Percentiles rank a stretch among this genome's conserved stretches.
These are phyloP conservation scores for Tylopilus sp. DNA, from an alignment of 768 basidiomycete genomes.

Conservation along the genomic window DNA sequence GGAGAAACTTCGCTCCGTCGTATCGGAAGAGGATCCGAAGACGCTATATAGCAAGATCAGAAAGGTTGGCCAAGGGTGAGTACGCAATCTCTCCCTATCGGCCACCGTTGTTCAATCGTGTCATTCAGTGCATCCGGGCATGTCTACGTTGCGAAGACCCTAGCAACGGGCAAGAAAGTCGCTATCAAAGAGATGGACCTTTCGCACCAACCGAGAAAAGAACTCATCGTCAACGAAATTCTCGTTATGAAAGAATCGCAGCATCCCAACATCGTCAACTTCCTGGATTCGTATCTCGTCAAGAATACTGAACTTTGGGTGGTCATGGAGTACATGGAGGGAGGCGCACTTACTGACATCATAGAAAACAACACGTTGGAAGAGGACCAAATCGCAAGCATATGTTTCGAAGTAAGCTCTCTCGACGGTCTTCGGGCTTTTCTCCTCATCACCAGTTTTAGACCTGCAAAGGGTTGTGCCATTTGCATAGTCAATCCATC, in stretches of 20 bases:
- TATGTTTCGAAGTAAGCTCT: slow-evolving; percentile 77
- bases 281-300: slow-evolving; percentile 86
- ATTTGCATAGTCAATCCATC: slow-evolving; percentile 90
- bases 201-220: slow-evolving; percentile 91
- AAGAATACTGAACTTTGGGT: slow-evolving; percentile 92
- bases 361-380: slow-evolving; percentile 96
- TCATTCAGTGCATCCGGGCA: slow-evolving; percentile 85
- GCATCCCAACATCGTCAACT: slow-evolving; percentile 97
- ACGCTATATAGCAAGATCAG: slow-evolving; percentile 92
- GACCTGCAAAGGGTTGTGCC: slow-evolving; percentile 95
- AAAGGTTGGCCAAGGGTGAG: slow-evolving; percentile 98
- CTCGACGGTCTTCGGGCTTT: neutral
- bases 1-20: slow-evolving; percentile 92
- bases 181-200: slow-evolving; percentile 99
- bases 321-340: slow-evolving; percentile 99
- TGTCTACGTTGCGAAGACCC: slow-evolving; percentile 94
- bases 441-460: slow-evolving; percentile 27
- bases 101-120: slow-evolving; percentile 2
- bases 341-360: slow-evolving; percentile 94
- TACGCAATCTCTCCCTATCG: slow-evolving; percentile 15
- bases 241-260: slow-evolving; percentile 98
- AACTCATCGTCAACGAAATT: slow-evolving; percentile 97
- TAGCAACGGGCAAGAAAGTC: slow-evolving; percentile 74
- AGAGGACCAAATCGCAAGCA: slow-evolving; percentile 93
- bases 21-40: slow-evolving; percentile 85